Base-by-base conservation (phyloP, 2,329 filamentous ascomycete genomes). In the Phyllosticta paracitricarpa region DNA sequence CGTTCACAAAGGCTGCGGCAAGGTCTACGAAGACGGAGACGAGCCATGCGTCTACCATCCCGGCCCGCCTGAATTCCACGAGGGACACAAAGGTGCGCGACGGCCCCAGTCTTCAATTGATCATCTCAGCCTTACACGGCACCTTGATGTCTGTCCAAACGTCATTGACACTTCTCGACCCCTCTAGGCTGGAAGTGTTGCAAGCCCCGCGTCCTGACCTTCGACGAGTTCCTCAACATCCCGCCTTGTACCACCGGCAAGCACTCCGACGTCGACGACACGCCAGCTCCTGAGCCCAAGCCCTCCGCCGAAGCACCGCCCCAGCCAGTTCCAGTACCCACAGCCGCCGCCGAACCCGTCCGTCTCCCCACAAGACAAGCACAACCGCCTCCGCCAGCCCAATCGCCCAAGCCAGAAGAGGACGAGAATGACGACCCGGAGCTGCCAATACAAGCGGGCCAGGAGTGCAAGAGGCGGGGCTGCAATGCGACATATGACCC, bases 171-270 rank as follows among this genome's bases (percentile, higher is more conserved):
- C 59, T 28, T 57, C 22, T 59, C 56, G 22, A n/a, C 58, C 14
- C 30, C 17, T 26, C 4, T 19, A 97, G 93, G 94, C 72, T 97
- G 94, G 93, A 95, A 96, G 79, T 99, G 94, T 81, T 99, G 94
- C 84, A 97, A 97, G 78, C 88, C 92, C 62, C 89, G 94, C 70
- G 91, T 97, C 69, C 81, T 99, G 69, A 97, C 91, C 63, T 99
- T 99, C 73, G 94, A 99, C 77, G 94, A 99, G 78, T 99, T 99
- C 81, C 89, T 99, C 75, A 76, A 81, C 63, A 97, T 99, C 68
- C 81, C 89, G 57, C 93, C 94, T 48, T 99, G 94, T 81, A 96
- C 94, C 26, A 89, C 87, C 12, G 94, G 94, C 70, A 92, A 87
- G 69, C 94, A 99, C 79, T 94, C 89, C 63, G 91, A 90, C 12